Conservation (phyloP, 495 filamentous ascomycete genomes). For the Aspergillus kassunensis region DNA sequence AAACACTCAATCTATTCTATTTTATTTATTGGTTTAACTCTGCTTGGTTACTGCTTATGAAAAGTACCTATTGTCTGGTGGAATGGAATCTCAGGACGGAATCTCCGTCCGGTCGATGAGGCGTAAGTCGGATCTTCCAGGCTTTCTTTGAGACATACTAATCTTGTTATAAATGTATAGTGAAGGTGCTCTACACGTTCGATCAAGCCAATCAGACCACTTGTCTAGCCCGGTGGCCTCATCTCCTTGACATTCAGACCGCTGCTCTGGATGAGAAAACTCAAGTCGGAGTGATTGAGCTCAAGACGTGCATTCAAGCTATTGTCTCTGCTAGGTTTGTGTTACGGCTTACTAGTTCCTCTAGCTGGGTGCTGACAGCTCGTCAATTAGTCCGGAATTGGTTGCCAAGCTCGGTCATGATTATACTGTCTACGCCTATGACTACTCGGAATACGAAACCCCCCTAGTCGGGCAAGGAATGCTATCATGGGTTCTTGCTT, state of each 20-base stretch:
- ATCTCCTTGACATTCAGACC: constrained; percentile 74
- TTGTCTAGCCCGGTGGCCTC: constrained; percentile 86
- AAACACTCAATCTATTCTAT: neutral
- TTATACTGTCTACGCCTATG: constrained; percentile 94
- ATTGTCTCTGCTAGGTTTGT: constrained; percentile 67
- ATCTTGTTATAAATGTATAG: constrained; percentile 19
- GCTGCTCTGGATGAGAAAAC: constrained; percentile 72
- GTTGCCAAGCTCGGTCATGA: constrained; percentile 79
- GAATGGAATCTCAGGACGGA: constrained; percentile 50
- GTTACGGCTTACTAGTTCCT: constrained; percentile 1
- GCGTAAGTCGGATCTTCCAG: constrained; percentile 31
- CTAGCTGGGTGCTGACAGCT: constrained; percentile 10
- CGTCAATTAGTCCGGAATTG: constrained; percentile 71
- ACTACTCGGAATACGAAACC: constrained; percentile 90
- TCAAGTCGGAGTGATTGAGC: constrained; percentile 81
- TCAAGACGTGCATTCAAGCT: constrained; percentile 86
- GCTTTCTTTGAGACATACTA: constrained; percentile 8
- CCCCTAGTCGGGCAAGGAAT: constrained; percentile 95
- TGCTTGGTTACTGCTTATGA: constrained; percentile 26
- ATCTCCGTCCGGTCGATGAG: constrained; percentile 53
- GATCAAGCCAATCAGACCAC: constrained; percentile 85
- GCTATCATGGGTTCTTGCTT: constrained; percentile 80
- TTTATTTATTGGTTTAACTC: neutral
- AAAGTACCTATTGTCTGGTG: constrained; percentile 26
- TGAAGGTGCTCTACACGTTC: constrained; percentile 97